phyloP scores from a whole-genome alignment of 257 asterid species.

The Solanum paucissectum region DNA sequence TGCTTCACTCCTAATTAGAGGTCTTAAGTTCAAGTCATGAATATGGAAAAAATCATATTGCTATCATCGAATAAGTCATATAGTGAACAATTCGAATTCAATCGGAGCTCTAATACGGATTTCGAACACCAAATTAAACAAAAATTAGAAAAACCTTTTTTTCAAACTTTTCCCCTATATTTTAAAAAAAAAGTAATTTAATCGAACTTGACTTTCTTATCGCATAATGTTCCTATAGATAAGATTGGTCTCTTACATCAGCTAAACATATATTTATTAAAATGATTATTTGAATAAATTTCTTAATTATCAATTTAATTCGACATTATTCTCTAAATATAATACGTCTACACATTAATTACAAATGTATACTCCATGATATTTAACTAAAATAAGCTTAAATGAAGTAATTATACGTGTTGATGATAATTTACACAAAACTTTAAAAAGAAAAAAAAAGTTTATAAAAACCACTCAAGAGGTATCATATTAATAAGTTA shows the following conservation, averaged over 20 bases:
- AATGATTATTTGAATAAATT: background rate
- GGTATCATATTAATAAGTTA: background rate
- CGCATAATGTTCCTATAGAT: background rate
- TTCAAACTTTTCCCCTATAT: background rate
- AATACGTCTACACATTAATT: background rate
- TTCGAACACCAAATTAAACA: fast-evolving
- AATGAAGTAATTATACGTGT: background rate
- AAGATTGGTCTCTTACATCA: background rate
- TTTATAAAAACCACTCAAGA: background rate
- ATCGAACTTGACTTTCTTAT: background rate
- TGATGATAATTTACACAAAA: background rate
- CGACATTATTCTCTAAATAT: background rate
- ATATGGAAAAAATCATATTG: too few relatives aligned
- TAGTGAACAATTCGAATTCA: fast-evolving
- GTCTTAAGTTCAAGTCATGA: fast-evolving
- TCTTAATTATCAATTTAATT: background rate
- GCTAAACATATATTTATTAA: background rate
- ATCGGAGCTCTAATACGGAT: fast-evolving
- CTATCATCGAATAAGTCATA: fast-evolving
- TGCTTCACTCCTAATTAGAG: too few relatives aligned
- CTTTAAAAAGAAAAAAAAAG: background rate
- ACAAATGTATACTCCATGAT: background rate
- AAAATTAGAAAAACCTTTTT: background rate
- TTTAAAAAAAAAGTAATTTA: background rate
- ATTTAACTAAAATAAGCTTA: background rate